Evolutionary conservation across 331 rosid genomes (phyloP), one percentile per base, ranked within the genome.

Genomic region (Acacia pycnantha): DNA sequence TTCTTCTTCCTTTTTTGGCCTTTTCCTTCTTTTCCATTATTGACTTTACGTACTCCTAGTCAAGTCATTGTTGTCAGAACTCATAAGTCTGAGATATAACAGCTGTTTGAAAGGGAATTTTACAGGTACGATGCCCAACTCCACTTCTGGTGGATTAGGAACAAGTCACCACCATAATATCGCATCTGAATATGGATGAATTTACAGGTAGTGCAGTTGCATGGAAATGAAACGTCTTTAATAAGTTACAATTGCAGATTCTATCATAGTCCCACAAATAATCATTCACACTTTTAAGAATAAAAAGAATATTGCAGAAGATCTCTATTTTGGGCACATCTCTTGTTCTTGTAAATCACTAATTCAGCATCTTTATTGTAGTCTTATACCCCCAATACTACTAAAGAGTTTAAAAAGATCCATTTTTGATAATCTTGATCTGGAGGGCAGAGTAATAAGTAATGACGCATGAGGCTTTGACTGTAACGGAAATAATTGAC

Each of bases 171-270:
- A 48, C 48, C 67, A 61, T 35, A 26, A 83, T n/a, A 74, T 44
- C 89, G 79, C 82, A 82, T 9, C 29, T 11, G 29, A 58, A 22
- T 58, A 58, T 14, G 10, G 31, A 58, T 58, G 16, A 24, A 8
- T 58, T 58, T 58, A 22, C 65, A 58, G 29, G 31, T 22, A 65
- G n/a, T 64, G 70, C 22, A 29, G 69, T 26, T 62, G 35, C 40
- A 11, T 62, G 19, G n/a, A 54, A 74, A 58, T 16, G 70, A 77
- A 83, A 76, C 68, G 59, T 73, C 33, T 61, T 46, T 56, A 2
- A 11, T 4, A 77, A 59, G 48, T 74, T 64, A 50, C 62, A 77
- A 75, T 85, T 83, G 82, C 81, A 44, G 83, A 78, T 47, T 79
- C 31, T 27, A 46, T 75, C 53, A 78, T 31, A 77, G 59, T 73